Conservation (phyloP, 768 basidiomycete species). For the Xerocomellus chrysenteron region DNA sequence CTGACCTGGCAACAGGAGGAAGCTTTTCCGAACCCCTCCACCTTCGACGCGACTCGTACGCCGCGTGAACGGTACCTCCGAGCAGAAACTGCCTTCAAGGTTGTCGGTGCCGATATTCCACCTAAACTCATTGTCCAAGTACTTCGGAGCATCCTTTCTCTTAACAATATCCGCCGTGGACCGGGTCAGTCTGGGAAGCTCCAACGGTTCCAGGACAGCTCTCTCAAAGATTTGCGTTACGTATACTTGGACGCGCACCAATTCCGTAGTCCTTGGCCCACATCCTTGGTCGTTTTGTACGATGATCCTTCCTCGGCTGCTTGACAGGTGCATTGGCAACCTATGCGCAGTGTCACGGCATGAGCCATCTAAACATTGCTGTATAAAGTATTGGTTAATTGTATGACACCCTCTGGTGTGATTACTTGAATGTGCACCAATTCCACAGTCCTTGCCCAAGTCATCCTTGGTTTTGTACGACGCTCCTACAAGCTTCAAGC, state of each 20-base stretch:
- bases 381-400: conserved; percentile 4
- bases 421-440: conserved; percentile 37
- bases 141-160: conserved; percentile 61
- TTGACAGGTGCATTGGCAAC: conserved; percentile 12
- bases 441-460: conserved; percentile 63
- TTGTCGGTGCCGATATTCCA: conserved; percentile 52
- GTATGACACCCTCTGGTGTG: not conserved
- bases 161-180: conserved; percentile 59
- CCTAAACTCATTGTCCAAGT: conserved; percentile 60
- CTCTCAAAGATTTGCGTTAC: conserved; percentile 48
- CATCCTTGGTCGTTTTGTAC: conserved; percentile 56
- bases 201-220: conserved; percentile 51
- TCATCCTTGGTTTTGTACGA: conserved; percentile 54
- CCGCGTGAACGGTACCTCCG: conserved; percentile 46
- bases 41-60: conserved; percentile 45
- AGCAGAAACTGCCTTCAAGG: conserved; percentile 49
- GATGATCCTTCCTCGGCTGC: conserved; percentile 18
- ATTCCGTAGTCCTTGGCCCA: conserved; percentile 63
- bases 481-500: not conserved
- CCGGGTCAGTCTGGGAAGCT: conserved; percentile 68
- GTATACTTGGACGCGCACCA: conserved; percentile 56
- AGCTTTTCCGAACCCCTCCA: conserved; percentile 49
- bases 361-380: not conserved
- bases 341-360: not conserved
- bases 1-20: conserved; percentile 37